phyloP scores from a whole-genome alignment of 441 rosid species.

The Populus trichocarpa region DNA sequence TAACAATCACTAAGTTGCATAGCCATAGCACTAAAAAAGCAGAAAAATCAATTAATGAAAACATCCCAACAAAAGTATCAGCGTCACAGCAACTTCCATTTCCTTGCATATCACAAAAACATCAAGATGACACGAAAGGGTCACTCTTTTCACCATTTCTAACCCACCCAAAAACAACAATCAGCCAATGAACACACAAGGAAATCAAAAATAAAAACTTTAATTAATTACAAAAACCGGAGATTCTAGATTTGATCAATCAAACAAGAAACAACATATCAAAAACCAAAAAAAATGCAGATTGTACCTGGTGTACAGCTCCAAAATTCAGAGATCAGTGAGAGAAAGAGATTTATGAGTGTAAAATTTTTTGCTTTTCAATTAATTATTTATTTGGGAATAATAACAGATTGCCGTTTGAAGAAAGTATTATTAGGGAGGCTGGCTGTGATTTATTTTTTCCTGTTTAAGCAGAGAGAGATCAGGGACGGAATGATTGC shows the following conservation, averaged over 20 bases:
- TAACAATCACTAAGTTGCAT: background rate
- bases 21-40: background rate
- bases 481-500: background rate
- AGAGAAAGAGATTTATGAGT: background rate
- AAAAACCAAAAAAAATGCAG: background rate
- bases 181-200: background rate
- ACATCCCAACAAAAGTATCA: background rate
- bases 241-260: background rate
- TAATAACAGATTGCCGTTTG: background rate
- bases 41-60: background rate
- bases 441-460: background rate
- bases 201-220: background rate
- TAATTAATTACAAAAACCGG: background rate
- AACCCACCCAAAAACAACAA: background rate
- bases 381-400: background rate
- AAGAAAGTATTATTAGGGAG: background rate
- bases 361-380: background rate
- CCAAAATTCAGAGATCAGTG: background rate
- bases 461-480: background rate
- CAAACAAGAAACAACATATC: background rate
- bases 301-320: background rate
- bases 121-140: background rate
- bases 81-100: background rate
- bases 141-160: background rate
- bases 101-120: slow-evolving; percentile 1